Evolutionary conservation across 192 early-diverging fungal genomes (phyloP).

Genomic region (Mortierella alpina): DNA sequence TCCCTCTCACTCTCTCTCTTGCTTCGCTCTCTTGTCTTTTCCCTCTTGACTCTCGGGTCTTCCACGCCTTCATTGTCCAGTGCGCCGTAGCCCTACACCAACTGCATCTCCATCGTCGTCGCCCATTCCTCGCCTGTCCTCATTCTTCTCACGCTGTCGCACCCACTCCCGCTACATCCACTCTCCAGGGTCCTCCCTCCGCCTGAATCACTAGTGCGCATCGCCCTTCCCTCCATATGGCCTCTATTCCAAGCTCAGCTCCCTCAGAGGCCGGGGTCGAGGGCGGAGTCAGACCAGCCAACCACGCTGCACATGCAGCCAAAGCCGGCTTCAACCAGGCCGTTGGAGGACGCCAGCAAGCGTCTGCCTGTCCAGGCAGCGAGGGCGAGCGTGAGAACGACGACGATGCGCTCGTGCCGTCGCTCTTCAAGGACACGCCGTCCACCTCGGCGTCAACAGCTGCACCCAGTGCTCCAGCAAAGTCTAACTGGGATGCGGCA

Average conservation of each 20-base stretch:
- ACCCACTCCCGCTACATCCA: neutral
- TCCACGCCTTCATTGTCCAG: too few relatives aligned
- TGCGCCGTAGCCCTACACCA: too few relatives aligned
- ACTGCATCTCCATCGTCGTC: neutral
- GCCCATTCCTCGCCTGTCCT: neutral
- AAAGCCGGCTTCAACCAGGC: neutral
- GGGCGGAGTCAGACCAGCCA: neutral
- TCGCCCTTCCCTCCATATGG: slow-evolving; percentile 7
- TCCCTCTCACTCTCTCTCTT: neutral
- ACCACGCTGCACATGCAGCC: neutral
- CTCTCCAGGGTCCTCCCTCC: neutral
- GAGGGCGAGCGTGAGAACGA: slow-evolving; percentile 8
- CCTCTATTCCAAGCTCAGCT: slow-evolving; percentile 31
- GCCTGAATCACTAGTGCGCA: neutral
- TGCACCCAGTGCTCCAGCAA: slow-evolving; percentile 7
- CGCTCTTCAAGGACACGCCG: neutral
- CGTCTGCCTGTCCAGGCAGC: neutral
- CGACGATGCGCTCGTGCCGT: slow-evolving; percentile 47
- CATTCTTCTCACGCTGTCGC: neutral
- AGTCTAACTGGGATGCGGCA: slow-evolving; percentile 34
- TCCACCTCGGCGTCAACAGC: neutral
- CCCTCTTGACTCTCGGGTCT: neutral
- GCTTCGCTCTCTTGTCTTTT: neutral
- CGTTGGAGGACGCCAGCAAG: neutral
- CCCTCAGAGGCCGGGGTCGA: slow-evolving; percentile 18